Percentiles rank a stretch among this genome's conserved stretches.
Conservation (phyloP, 768 basidiomycete species). For the Cantharellus anzutake region DNA sequence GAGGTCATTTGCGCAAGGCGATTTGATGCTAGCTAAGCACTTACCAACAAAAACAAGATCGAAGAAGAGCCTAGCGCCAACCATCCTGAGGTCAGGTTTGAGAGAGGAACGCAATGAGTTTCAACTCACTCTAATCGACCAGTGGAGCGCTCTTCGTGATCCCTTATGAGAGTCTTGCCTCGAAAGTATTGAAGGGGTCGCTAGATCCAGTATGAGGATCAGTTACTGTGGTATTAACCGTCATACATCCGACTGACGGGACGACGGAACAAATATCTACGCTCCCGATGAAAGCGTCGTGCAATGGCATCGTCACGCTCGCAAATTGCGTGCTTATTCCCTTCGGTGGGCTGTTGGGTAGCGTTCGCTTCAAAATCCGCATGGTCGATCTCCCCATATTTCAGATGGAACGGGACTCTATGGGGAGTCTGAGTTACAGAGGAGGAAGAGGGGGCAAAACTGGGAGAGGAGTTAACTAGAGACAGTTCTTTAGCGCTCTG, state of each 20-base stretch:
- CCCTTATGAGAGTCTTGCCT: slow-evolving; percentile 14
- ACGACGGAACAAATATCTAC: slow-evolving; percentile 1
- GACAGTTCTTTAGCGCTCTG: no score
- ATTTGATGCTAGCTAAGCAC: background rate
- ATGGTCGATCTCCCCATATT: background rate
- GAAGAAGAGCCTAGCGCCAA: slow-evolving; percentile 2
- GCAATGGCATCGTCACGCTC: slow-evolving; percentile 2
- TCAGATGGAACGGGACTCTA: background rate
- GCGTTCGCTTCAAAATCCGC: background rate
- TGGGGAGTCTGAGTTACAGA: no score
- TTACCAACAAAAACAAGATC: slow-evolving; percentile 3
- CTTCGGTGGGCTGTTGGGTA: background rate
- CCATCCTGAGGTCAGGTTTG: background rate
- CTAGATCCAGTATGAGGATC: no score
- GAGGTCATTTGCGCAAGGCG: background rate
- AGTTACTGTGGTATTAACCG: no score
- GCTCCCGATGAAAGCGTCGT: background rate
- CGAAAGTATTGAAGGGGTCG: slow-evolving; percentile 2
- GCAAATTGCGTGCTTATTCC: background rate
- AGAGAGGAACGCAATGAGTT: background rate
- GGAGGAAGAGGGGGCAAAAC: no score
- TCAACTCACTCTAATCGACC: background rate
- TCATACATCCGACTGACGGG: background rate
- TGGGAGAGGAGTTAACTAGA: no score
- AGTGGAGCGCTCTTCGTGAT: slow-evolving; percentile 5